A percentile compares a stretch with the other conserved stretches of the same genome.
phyloP scores from a whole-genome alignment of 1,284 basidiomycete species.

The Tilletiaria anomala region DNA sequence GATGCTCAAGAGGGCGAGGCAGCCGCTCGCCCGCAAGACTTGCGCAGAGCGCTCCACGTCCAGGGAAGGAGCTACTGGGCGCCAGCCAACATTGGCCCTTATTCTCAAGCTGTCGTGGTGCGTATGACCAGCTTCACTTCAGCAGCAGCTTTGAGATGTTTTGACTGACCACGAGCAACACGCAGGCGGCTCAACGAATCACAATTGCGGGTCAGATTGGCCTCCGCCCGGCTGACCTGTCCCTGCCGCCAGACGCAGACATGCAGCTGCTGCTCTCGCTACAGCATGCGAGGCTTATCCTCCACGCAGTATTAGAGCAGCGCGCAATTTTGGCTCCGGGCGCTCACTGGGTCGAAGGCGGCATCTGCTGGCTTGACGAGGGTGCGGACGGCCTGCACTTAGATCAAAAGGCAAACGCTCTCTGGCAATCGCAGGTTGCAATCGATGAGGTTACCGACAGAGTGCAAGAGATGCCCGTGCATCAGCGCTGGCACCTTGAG shows the following conservation, averaged over 20 bases:
- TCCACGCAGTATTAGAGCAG: constrained; percentile 32
- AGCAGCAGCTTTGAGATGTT: not conserved
- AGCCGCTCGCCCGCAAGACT: not conserved
- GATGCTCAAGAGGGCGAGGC: not conserved
- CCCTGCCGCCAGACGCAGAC: constrained; percentile 46
- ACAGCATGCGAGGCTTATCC: constrained; percentile 65
- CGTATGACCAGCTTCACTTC: constrained; percentile 39
- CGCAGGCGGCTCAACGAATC: constrained; percentile 55
- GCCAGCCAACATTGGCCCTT: constrained; percentile 95
- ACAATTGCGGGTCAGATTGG: constrained; percentile 93
- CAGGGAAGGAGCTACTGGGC: constrained; percentile 96
- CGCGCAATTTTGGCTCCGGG: constrained; percentile 2
- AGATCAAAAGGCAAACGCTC: not conserved
- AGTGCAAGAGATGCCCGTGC: not conserved
- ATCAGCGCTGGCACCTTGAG: too few relatives aligned
- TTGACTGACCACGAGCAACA: too few relatives aligned
- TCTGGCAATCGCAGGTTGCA: not conserved
- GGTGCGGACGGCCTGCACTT: constrained; percentile 1
- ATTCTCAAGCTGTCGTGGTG: constrained; percentile 78
- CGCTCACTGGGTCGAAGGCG: constrained; percentile 24
- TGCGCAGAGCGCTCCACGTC: constrained; percentile 61
- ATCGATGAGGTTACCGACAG: constrained; percentile 5
- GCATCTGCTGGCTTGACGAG: constrained; percentile 32
- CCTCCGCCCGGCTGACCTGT: constrained; percentile 59
- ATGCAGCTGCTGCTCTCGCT: constrained; percentile 60